phyloP scores from a whole-genome alignment of 371 early-diverging fungal genomes.

The Syncephalastrum racemosum region DNA sequence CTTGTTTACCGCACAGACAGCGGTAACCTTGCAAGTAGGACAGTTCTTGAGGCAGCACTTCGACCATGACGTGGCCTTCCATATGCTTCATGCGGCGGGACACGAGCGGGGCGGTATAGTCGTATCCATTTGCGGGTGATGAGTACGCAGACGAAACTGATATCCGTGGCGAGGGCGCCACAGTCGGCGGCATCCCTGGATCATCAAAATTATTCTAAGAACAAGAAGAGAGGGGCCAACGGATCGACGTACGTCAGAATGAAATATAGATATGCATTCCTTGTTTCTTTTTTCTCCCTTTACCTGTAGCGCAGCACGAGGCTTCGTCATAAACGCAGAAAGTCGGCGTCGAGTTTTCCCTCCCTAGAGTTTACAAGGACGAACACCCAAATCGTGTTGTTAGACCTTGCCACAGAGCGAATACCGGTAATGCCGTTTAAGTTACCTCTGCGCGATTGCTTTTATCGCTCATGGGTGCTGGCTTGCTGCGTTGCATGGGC shows the following conservation, averaged over 20 bases:
- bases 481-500: neutral
- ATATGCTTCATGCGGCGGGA: conserved; percentile 37
- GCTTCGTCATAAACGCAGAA: conserved; percentile 41
- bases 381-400: neutral
- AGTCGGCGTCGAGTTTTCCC: conserved; percentile 22
- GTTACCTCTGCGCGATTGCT: conserved; percentile 1
- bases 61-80: conserved; percentile 47
- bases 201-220: no score
- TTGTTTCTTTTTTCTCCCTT: neutral
- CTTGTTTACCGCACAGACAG: conserved; percentile 45
- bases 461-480: conserved; percentile 3
- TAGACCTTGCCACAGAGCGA: no score
- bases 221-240: neutral
- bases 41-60: conserved; percentile 38
- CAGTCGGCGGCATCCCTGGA: conserved; percentile 3
- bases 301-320: conserved; percentile 39
- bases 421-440: no score
- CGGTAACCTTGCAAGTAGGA: conserved; percentile 36
- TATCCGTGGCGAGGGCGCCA: conserved; percentile 12
- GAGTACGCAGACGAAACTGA: conserved; percentile 13
- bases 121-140: conserved; percentile 7
- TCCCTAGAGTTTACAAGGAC: conserved; percentile 6
- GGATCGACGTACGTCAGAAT: neutral
- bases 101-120: conserved; percentile 17
- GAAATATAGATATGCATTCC: neutral